Percentiles rank a stretch among this genome's conserved stretches.
These are phyloP conservation scores for Thamnidium elegans DNA, from an alignment of 192 early-diverging fungal species.

Conservation along the genomic window DNA sequence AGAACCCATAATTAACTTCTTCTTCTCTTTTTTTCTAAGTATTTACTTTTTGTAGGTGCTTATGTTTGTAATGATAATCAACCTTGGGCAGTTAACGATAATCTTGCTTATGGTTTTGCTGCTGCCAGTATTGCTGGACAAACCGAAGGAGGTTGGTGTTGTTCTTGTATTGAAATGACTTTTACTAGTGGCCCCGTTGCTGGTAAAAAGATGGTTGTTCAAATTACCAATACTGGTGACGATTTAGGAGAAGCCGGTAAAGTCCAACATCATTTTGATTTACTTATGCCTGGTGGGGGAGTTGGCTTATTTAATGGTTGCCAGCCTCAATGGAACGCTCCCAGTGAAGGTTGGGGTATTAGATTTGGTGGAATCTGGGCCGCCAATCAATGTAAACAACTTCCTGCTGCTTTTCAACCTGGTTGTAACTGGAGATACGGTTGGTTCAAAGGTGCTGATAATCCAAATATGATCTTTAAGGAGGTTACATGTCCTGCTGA, in stretches of 20 bases:
- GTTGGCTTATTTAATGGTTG: constrained; percentile 33
- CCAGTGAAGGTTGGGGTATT: constrained; percentile 20
- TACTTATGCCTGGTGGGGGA: constrained; percentile 29
- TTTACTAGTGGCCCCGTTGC: constrained; percentile 18
- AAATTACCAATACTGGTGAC: constrained; percentile 28
- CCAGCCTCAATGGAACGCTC: constrained; percentile 17
- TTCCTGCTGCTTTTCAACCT: constrained; percentile 18
- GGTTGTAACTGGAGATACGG: constrained; percentile 27
- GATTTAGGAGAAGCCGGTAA: constrained; percentile 5
- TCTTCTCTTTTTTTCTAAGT: not conserved
- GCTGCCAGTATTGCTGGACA: constrained; percentile 26
- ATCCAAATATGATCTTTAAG: constrained; percentile 19
- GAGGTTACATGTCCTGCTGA: constrained; percentile 22
- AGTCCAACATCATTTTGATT: constrained; percentile 21
- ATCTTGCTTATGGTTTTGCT: constrained; percentile 32
- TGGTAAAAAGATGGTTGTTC: constrained; percentile 29
- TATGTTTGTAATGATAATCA: constrained; percentile 29
- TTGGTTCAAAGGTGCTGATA: constrained; percentile 24
- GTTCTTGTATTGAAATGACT: constrained; percentile 25
- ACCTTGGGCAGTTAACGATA: constrained; percentile 25
- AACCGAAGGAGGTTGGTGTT: constrained; percentile 21
- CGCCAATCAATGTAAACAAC: constrained; percentile 8
- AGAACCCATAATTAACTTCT: not conserved
- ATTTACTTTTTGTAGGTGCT: constrained; percentile 6
- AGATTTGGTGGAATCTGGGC: constrained; percentile 21